These are phyloP conservation scores for Eucalyptus virginea DNA, from an alignment of 345 rosid species.

Conservation along the genomic window DNA sequence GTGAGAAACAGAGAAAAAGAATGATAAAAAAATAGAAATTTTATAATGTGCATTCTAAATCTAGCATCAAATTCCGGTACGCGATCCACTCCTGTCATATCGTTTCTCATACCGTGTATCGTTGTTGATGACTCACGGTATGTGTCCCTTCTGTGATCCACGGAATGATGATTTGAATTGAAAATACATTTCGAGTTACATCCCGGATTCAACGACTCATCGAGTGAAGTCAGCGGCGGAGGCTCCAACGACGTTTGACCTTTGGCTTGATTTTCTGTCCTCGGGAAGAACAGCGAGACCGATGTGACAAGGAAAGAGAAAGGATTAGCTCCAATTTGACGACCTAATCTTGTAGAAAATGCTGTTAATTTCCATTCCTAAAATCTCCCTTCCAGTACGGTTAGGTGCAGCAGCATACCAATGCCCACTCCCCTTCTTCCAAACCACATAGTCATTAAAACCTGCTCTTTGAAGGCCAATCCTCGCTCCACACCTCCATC, in stretches of 20 bases:
- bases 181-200: background rate
- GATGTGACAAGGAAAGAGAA: background rate
- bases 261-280: background rate
- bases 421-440: background rate
- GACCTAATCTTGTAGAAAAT: background rate
- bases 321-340: background rate
- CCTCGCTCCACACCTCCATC: background rate
- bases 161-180: background rate
- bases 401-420: constrained; percentile 13
- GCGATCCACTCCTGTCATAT: background rate
- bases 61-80: background rate
- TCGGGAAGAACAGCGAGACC: background rate
- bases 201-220: background rate
- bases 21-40: rapidly evolving
- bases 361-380: background rate
- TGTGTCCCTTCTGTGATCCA: background rate
- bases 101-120: background rate
- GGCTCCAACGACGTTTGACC: background rate
- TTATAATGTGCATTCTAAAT: background rate
- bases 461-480: background rate
- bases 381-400: background rate
- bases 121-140: background rate
- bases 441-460: too few relatives aligned
- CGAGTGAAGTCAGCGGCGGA: too few relatives aligned
- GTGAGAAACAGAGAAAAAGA: rapidly evolving